Percentiles rank a stretch among this genome's conserved stretches.
Evolutionary conservation across 2,329 filamentous ascomycete species (phyloP).

Genomic region (Diaporthe sp.): DNA sequence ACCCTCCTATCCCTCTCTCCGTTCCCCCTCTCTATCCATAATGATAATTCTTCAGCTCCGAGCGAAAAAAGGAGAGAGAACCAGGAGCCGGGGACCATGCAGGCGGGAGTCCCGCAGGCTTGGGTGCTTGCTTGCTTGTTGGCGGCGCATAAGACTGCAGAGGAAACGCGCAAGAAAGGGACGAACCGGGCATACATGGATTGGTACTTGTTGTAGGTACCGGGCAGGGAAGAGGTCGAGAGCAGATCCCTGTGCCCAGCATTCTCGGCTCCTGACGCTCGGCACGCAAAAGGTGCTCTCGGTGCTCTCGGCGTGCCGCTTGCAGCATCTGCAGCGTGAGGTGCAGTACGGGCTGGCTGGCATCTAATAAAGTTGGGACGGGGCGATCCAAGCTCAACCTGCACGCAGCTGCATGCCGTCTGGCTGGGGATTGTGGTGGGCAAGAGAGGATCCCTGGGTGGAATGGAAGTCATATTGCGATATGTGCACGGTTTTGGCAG

Average conservation of each 20-base stretch:
- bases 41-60: neutral
- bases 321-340: constrained; percentile 12
- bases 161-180: constrained; percentile 26
- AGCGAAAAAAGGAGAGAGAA: neutral
- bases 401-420: neutral
- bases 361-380: constrained; percentile 27
- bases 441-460: neutral
- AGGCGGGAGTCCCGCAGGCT: constrained; percentile 5
- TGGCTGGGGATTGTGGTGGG: constrained; percentile 8
- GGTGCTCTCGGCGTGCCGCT: neutral
- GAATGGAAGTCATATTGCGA: constrained; percentile 19
- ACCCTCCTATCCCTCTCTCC: neutral
- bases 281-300: constrained; percentile 6
- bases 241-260: constrained; percentile 15
- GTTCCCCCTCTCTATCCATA: no score
- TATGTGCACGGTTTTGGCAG: constrained; percentile 30
- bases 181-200: constrained; percentile 20
- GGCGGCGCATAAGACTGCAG: constrained; percentile 23
- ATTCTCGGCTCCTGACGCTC: constrained; percentile 29
- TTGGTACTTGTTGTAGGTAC: neutral
- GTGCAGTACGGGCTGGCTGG: neutral
- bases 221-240: constrained; percentile 12
- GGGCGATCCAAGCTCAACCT: constrained; percentile 11
- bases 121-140: constrained; percentile 7
- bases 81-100: neutral